phyloP scores from a whole-genome alignment of 1,284 basidiomycete genomes.

The Trichosporon faecale region DNA sequence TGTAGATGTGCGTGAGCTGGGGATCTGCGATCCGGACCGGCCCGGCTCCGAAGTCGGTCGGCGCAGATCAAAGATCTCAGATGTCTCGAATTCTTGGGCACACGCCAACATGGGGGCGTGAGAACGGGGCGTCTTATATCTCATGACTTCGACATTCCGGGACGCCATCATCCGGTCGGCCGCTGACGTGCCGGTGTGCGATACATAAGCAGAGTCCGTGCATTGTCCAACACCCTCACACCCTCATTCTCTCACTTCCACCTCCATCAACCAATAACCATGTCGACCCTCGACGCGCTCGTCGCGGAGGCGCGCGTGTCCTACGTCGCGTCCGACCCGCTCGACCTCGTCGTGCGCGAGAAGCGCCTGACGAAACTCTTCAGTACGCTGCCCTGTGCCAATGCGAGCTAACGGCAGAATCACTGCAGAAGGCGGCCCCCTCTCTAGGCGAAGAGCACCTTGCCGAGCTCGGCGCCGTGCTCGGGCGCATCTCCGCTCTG shows the following conservation, averaged over 20 bases:
- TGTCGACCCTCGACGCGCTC: background rate
- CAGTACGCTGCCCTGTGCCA: background rate
- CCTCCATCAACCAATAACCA: background rate
- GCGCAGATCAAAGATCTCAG: no score
- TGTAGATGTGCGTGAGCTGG: no score
- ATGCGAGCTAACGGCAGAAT: background rate
- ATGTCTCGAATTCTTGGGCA: background rate
- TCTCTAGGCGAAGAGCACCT: background rate
- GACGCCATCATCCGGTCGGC: no score
- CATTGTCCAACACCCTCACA: background rate
- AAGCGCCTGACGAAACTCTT: background rate
- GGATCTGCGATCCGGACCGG: background rate
- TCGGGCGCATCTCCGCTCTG: background rate
- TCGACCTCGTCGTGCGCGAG: conserved; percentile 3
- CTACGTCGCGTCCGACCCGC: background rate
- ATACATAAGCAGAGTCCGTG: background rate
- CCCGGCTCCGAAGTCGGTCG: background rate
- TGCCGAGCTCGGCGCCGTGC: background rate
- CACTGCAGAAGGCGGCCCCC: background rate
- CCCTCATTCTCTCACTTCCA: background rate
- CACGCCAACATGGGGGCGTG: background rate
- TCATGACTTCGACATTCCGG: no score
- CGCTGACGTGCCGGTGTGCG: no score
- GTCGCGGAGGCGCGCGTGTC: background rate
- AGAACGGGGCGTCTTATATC: background rate